Evolutionary conservation across 257 asterid genomes (phyloP).

Genomic region (Solanum peruvianum): DNA sequence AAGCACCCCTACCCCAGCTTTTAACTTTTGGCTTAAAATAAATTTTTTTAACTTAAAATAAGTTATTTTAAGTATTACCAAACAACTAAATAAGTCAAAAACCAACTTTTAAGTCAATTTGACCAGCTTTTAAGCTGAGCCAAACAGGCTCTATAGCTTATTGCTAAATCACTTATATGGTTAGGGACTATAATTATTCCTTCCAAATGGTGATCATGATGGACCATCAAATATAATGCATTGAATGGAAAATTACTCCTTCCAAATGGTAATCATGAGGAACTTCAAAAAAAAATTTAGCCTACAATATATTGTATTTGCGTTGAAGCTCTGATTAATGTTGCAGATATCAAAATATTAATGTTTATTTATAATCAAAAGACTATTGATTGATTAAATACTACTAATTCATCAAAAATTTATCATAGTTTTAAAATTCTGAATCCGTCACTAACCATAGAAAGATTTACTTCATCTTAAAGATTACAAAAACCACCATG

Average conservation of each 20-base stretch:
- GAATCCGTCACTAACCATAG: neutral
- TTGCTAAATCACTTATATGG: neutral
- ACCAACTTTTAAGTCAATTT: no score
- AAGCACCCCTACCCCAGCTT: no score
- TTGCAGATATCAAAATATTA: neutral
- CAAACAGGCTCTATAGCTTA: neutral
- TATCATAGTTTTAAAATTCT: no score
- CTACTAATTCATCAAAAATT: neutral
- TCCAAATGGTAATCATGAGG: neutral
- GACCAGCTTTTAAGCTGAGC: no score
- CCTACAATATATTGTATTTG: no score
- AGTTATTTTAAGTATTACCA: no score
- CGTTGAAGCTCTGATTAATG: neutral
- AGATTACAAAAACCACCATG: neutral
- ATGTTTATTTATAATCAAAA: no score
- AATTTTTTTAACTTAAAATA: no score
- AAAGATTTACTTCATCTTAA: neutral
- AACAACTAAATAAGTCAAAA: no score
- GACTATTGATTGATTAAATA: neutral
- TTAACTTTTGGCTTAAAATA: no score
- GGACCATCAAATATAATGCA: neutral
- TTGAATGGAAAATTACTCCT: neutral
- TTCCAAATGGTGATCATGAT: neutral
- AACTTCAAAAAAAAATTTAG: neutral
- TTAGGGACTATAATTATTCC: no score